Percentiles rank a stretch among this genome's conserved stretches.
Evolutionary conservation across 495 filamentous ascomycete genomes (phyloP).

Genomic region (Alectoria sarmentosa): DNA sequence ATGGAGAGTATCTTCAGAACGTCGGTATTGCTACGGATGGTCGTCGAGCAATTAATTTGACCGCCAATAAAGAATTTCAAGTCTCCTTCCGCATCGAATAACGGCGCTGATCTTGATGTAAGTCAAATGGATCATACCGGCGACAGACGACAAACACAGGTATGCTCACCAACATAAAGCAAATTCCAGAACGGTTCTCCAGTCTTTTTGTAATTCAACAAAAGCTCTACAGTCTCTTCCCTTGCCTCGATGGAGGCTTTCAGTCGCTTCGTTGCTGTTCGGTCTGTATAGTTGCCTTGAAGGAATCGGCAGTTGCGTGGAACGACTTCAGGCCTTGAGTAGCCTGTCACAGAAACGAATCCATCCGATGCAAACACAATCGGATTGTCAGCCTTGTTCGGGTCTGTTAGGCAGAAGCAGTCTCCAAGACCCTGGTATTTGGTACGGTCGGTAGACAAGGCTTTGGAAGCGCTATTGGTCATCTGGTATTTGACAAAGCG

Average conservation of each 20-base stretch:
- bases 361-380: conserved; percentile 47
- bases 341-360: conserved; percentile 43
- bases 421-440: conserved; percentile 38
- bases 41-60: conserved; percentile 50
- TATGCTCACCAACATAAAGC: conserved; percentile 36
- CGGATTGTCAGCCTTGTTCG: conserved; percentile 42
- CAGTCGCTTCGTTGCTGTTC: conserved; percentile 34
- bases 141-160: not conserved
- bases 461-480: conserved; percentile 34
- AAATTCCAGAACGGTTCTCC: conserved; percentile 52
- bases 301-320: conserved; percentile 45
- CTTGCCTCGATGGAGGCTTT: conserved; percentile 35
- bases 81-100: conserved; percentile 38
- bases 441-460: conserved; percentile 31
- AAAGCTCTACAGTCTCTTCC: conserved; percentile 43
- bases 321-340: conserved; percentile 40
- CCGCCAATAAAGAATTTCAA: conserved; percentile 45
- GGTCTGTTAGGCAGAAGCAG: conserved; percentile 41
- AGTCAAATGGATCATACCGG: not conserved
- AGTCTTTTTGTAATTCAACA: conserved; percentile 46
- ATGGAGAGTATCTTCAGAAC: conserved; percentile 42
- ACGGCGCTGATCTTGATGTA: conserved; percentile 32
- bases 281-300: conserved; percentile 43
- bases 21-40: conserved; percentile 41
- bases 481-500: conserved; percentile 44